These are phyloP conservation scores for Mucor indicus DNA, from an alignment of 371 early-diverging fungal genomes.

Conservation along the genomic window DNA sequence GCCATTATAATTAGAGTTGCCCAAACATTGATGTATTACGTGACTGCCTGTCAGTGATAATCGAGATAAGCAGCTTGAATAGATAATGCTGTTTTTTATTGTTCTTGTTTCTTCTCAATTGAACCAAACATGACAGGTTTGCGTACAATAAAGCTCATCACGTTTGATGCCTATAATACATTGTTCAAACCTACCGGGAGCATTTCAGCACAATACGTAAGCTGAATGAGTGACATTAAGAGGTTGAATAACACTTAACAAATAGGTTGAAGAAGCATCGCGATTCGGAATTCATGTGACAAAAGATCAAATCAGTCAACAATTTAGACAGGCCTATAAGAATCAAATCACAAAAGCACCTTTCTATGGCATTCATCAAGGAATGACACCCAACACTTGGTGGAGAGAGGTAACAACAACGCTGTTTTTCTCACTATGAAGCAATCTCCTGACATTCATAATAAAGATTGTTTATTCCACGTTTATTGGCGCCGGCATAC, in stretches of 20 bases:
- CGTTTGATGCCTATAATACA: slow-evolving; percentile 48
- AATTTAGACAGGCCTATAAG: slow-evolving; percentile 37
- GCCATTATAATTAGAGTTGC: no score
- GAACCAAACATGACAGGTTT: slow-evolving; percentile 1
- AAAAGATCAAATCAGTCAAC: slow-evolving; percentile 21
- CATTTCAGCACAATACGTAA: slow-evolving; percentile 40
- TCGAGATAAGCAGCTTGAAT: no score
- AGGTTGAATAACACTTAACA: neutral
- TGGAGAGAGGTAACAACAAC: slow-evolving; percentile 46
- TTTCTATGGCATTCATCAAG: slow-evolving; percentile 36
- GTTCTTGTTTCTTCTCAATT: neutral
- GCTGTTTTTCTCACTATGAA: neutral
- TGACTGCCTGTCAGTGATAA: slow-evolving; percentile 8
- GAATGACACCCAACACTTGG: slow-evolving; percentile 36
- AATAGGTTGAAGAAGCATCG: slow-evolving; percentile 41
- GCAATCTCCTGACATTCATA: neutral
- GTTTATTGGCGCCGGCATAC: slow-evolving; percentile 31
- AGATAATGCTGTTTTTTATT: neutral
- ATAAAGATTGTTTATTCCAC: slow-evolving; percentile 35
- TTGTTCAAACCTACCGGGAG: slow-evolving; percentile 43
- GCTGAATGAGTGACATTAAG: neutral
- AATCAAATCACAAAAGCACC: slow-evolving; percentile 32
- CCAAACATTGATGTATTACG: slow-evolving; percentile 23
- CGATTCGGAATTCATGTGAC: slow-evolving; percentile 31
- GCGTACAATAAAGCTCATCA: slow-evolving; percentile 26